phyloP scores from a whole-genome alignment of 2,329 filamentous ascomycete genomes.

The Blastomyces silverae region DNA sequence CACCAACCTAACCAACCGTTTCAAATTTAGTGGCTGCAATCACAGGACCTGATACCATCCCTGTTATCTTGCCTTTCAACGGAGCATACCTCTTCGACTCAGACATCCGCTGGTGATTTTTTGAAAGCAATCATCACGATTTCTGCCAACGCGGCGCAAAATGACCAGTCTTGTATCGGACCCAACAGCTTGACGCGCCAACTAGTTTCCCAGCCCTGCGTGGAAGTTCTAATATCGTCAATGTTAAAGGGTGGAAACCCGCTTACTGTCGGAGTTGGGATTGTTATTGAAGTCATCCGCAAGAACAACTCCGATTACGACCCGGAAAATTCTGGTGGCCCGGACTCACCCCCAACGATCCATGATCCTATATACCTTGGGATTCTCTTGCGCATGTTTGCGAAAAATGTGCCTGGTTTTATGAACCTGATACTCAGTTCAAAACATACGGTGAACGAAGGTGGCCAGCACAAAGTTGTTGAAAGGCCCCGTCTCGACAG shows the following conservation, averaged over 20 bases:
- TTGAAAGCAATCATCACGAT: constrained; percentile 99
- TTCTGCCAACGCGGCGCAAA: constrained; percentile 94
- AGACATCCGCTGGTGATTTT: constrained; percentile 95
- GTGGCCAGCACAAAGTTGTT: constrained; percentile 50
- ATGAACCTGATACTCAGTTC: constrained; percentile 82
- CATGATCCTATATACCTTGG: constrained; percentile 95
- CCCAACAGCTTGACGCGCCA: constrained; percentile 95
- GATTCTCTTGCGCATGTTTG: constrained; percentile 80
- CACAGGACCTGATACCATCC: constrained; percentile 77
- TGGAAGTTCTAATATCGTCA: constrained; percentile 75
- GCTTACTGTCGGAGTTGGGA: constrained; percentile 90
- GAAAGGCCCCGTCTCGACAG: constrained; percentile 70
- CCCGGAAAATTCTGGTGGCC: constrained; percentile 76
- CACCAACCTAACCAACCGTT: constrained; percentile 15
- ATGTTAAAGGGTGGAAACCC: constrained; percentile 94
- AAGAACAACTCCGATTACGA: constrained; percentile 99
- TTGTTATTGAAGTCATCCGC: constrained; percentile 95
- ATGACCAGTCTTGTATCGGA: constrained; percentile 97
- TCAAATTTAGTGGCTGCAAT: constrained; percentile 72
- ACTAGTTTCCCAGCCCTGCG: constrained; percentile 77
- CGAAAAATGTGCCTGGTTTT: constrained; percentile 84
- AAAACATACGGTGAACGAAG: constrained; percentile 51
- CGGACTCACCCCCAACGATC: constrained; percentile 70
- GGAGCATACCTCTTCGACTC: constrained; percentile 78
- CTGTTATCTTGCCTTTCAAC: constrained; percentile 81